These are phyloP conservation scores for Teratosphaeria destructans DNA, from an alignment of 2,329 filamentous ascomycete species.

Conservation along the genomic window DNA sequence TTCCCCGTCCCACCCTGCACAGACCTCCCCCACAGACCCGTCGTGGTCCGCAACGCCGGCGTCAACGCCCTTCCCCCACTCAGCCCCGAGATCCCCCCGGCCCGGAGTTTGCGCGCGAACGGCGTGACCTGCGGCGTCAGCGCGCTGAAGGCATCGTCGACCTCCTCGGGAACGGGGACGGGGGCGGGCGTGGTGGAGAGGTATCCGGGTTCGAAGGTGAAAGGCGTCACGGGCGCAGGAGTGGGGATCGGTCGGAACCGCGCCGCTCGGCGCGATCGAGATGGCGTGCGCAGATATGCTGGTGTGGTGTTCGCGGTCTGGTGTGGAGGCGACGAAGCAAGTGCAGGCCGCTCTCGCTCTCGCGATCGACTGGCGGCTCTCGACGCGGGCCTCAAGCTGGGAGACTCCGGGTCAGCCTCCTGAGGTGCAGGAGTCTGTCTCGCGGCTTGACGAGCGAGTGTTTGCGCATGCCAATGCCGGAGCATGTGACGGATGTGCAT, in stretches of 20 bases:
- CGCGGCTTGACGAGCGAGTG: constrained; percentile 19
- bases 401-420: constrained; percentile 18
- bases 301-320: constrained; percentile 9
- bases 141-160: constrained; percentile 6
- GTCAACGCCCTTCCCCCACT: neutral
- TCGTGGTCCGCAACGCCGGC: constrained; percentile 2
- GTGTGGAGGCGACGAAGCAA: constrained; percentile 11
- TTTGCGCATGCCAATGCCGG: constrained; percentile 43
- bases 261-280: constrained; percentile 14
- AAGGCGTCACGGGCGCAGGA: constrained; percentile 20
- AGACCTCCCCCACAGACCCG: constrained; percentile 2
- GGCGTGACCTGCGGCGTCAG: constrained; percentile 28
- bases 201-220: constrained; percentile 18
- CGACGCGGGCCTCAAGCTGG: constrained; percentile 20
- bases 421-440: constrained; percentile 3
- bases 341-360: neutral
- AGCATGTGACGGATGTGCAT: constrained; percentile 47
- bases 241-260: constrained; percentile 22
- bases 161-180: neutral
- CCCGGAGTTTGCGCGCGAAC: constrained; percentile 28
- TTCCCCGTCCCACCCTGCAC: constrained; percentile 8
- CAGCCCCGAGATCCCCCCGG: constrained; percentile 18
- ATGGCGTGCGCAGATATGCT: constrained; percentile 38
- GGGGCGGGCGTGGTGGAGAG: constrained; percentile 20
- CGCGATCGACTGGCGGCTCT: constrained; percentile 14